Conservation (phyloP, 2,329 filamentous ascomycete genomes). For the Sporothrix dimorphospora region DNA sequence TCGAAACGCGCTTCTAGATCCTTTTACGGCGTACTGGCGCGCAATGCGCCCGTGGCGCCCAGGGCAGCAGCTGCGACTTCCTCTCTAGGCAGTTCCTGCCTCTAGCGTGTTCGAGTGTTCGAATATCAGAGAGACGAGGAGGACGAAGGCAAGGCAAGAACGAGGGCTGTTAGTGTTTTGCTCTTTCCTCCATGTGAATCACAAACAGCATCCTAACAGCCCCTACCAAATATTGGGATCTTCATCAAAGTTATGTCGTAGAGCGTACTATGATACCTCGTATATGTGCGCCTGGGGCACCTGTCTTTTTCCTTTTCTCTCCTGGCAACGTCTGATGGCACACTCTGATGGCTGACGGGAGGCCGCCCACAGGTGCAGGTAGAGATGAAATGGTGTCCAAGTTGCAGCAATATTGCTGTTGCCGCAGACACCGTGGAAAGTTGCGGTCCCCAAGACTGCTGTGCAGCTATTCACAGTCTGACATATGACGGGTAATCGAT, state of each 20-base stretch:
- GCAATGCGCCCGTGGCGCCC: neutral
- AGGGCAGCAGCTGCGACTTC: neutral
- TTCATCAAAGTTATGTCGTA: slow-evolving; percentile 8
- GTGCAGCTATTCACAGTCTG: neutral
- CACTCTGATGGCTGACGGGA: neutral
- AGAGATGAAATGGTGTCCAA: neutral
- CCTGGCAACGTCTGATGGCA: neutral
- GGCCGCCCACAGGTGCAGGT: slow-evolving; percentile 11
- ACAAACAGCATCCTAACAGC: neutral
- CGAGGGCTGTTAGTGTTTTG: neutral
- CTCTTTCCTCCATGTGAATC: neutral
- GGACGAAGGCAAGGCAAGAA: neutral
- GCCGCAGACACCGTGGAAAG: too few relatives aligned
- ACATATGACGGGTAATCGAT: neutral
- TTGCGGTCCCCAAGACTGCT: too few relatives aligned
- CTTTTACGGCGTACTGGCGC: neutral
- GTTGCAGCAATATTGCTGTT: neutral
- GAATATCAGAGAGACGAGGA: neutral
- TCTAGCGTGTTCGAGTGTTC: neutral
- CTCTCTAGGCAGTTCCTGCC: neutral
- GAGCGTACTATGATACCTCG: neutral
- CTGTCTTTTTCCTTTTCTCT: neutral
- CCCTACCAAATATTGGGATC: slow-evolving; percentile 3
- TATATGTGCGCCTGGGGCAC: neutral
- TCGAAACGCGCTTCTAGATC: neutral